A percentile compares a stretch with the other conserved stretches of the same genome.
phyloP scores from a whole-genome alignment of 2,329 filamentous ascomycete genomes.

The Alternaria dauci region DNA sequence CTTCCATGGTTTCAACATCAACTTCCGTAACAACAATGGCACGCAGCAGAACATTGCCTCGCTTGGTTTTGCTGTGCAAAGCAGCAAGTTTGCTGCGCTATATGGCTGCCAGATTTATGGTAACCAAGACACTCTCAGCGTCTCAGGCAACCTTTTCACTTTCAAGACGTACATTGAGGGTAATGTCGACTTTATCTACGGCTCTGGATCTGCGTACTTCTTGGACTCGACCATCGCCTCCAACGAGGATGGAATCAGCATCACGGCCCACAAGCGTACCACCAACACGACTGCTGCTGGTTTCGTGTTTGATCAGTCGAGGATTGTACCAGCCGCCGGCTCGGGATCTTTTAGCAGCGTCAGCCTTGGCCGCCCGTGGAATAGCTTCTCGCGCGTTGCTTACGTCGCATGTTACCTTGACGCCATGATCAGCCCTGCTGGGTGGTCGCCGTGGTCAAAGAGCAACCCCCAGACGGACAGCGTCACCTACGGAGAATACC shows the following conservation, averaged over 20 bases:
- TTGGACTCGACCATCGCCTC: conserved; percentile 49
- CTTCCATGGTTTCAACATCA: conserved; percentile 53
- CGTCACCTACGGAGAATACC: conserved; percentile 43
- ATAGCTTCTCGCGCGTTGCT: conserved; percentile 28
- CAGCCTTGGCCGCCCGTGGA: conserved; percentile 37
- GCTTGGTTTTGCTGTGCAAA: conserved; percentile 53
- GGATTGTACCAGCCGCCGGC: conserved; percentile 40
- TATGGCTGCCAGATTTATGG: conserved; percentile 51
- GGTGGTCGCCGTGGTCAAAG: conserved; percentile 34
- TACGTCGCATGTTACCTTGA: conserved; percentile 31
- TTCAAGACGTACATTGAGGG: conserved; percentile 54
- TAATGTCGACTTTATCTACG: conserved; percentile 57
- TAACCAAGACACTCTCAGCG: conserved; percentile 51
- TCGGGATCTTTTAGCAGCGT: conserved; percentile 41
- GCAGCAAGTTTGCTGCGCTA: conserved; percentile 53
- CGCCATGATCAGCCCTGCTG: conserved; percentile 29
- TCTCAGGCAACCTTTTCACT: conserved; percentile 52
- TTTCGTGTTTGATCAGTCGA: conserved; percentile 52
- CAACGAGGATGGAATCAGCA: conserved; percentile 47
- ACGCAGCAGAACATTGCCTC: conserved; percentile 51
- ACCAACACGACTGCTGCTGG: conserved; percentile 50
- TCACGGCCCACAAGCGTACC: conserved; percentile 53
- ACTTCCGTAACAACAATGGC: conserved; percentile 52
- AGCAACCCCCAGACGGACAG: conserved; percentile 28
- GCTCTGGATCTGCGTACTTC: conserved; percentile 57